These are phyloP conservation scores for Lipomyces mesembrius DNA, from an alignment of 805 yeast species.

Conservation along the genomic window DNA sequence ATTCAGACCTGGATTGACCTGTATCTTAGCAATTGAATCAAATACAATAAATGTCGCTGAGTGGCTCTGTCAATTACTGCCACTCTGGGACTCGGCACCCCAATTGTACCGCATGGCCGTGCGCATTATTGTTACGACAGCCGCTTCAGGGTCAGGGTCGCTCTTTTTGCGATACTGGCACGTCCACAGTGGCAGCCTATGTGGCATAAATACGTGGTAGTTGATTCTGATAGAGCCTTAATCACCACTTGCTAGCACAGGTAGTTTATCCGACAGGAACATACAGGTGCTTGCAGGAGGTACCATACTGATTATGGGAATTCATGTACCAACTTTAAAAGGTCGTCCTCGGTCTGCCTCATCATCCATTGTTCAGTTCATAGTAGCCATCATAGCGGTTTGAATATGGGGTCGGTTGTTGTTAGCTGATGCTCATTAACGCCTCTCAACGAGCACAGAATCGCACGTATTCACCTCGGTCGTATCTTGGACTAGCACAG, in stretches of 20 bases:
- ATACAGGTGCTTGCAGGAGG: background rate
- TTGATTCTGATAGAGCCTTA: background rate
- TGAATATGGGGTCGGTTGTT: background rate
- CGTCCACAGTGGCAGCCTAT: too few species aligned
- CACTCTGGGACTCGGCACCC: too few species aligned
- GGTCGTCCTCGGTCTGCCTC: background rate
- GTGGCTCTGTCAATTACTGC: too few species aligned
- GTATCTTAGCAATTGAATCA: background rate
- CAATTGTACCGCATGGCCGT: too few species aligned
- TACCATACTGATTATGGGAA: background rate
- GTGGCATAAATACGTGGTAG: background rate
- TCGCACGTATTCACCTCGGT: background rate
- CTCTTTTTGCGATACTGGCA: too few species aligned
- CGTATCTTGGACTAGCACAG: background rate
- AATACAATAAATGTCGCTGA: background rate
- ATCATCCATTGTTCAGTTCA: background rate
- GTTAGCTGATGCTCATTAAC: background rate
- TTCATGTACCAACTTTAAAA: background rate
- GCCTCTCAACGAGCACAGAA: background rate
- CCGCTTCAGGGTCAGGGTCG: background rate
- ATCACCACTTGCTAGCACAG: background rate
- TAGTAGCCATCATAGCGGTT: background rate
- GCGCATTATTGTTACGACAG: background rate
- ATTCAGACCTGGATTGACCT: background rate
- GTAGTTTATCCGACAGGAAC: background rate